phyloP scores from a whole-genome alignment of 345 rosid genomes.

The Isatis tinctoria region DNA sequence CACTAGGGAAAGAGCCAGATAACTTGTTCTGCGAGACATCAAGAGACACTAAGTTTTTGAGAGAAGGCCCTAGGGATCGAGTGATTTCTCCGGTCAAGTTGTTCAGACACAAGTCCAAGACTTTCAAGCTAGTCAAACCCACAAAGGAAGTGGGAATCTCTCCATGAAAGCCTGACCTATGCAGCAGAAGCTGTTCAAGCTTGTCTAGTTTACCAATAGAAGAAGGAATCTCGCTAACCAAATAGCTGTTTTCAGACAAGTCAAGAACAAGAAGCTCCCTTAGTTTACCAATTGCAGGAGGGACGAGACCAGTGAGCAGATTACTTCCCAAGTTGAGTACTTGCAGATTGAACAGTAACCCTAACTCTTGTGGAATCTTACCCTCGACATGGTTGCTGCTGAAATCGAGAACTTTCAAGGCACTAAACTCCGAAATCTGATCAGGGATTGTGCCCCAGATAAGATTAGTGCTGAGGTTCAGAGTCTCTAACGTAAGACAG shows the following conservation, averaged over 20 bases:
- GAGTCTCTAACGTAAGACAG: conserved; percentile 59
- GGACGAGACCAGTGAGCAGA: conserved; percentile 68
- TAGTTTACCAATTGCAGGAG: conserved; percentile 61
- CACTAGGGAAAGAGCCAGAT: conserved; percentile 64
- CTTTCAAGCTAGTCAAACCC: conserved; percentile 51
- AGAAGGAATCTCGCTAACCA: conserved; percentile 64
- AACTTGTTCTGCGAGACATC: conserved; percentile 83
- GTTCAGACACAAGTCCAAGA: conserved; percentile 71
- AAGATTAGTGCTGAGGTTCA: conserved; percentile 70
- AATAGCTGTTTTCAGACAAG: conserved; percentile 63
- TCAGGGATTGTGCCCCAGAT: conserved; percentile 81
- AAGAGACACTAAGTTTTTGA: conserved; percentile 60
- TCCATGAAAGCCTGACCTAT: conserved; percentile 77
- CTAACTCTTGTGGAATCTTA: conserved; percentile 64
- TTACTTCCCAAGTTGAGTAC: conserved; percentile 72
- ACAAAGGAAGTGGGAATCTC: conserved; percentile 62
- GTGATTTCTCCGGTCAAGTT: conserved; percentile 71
- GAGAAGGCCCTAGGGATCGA: conserved; percentile 47
- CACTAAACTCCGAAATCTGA: conserved; percentile 58
- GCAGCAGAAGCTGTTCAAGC: conserved; percentile 72
- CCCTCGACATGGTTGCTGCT: conserved; percentile 78
- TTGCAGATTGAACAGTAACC: conserved; percentile 51
- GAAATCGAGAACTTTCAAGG: conserved; percentile 59
- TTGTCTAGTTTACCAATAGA: conserved; percentile 67
- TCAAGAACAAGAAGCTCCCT: conserved; percentile 76